Evolutionary conservation across 306 rosid species (phyloP), one percentile per base, ranked within the genome.

Genomic region (Inga leiocalycina): DNA sequence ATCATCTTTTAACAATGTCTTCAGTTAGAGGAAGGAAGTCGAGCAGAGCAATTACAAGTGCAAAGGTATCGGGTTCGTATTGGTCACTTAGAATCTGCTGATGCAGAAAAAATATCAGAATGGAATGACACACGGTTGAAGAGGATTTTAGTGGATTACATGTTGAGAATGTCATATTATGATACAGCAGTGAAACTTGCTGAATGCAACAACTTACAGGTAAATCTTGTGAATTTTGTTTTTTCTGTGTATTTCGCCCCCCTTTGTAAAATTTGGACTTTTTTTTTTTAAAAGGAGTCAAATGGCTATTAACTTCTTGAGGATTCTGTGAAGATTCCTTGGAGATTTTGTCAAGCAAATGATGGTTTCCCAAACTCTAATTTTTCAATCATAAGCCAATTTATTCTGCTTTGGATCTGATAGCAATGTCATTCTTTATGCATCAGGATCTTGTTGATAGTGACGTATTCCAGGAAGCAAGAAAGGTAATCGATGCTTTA

Each of bases 391-490:
- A 68, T 17, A 11, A 37, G 30, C 49, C 59, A 51, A 61, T 68
- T 79, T 87, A 76, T 62, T 64, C 69, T 14, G 9, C 72, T 45
- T 79, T 52, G 44, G 68, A 65, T 71, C 62, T 66, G 52, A 79
- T 49, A 59, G 41, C 49, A 46, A 41, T 69, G 64, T 44, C 77
- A 43, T 80, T 62, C 44, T 82, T 79, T 54, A 32, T 71, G 79
- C 66, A 57, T 66, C 89, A 96, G 99, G 97, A 92, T 86, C 93
- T 96, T 74, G 99, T 96, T 71, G 99, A 93, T 84, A 90, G 92
- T 59, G 99, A 93, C 83, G 97, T 96, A 64, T 96, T 93, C 84
- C 94, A 89, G 88, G 99, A 96, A 87, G 99, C 97, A 52, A 96
- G 88, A 87, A 93, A 83, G 90, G 98, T 93, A 81, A 90, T 90